Percentiles rank a stretch among this genome's conserved stretches.
These are phyloP conservation scores for Ochromonas danica DNA, from an alignment of 108 stramenopile genomes.

Conservation along the genomic window DNA sequence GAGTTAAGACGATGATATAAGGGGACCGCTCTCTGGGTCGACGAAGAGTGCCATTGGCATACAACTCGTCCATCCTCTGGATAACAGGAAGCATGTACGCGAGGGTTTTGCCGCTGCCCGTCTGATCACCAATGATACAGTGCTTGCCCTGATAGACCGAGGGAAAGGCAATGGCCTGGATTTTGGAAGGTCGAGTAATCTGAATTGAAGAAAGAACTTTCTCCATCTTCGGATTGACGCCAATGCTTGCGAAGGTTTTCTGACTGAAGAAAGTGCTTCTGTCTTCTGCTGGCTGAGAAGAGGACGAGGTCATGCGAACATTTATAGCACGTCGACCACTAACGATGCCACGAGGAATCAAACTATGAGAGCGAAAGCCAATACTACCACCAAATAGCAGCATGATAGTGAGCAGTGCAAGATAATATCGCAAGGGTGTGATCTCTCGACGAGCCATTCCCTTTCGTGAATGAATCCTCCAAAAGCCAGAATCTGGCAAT, in stretches of 20 bases:
- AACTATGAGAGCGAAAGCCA: too few species aligned
- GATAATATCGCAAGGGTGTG: too few species aligned
- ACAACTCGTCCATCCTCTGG: constrained; percentile 35
- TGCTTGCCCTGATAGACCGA: constrained; percentile 55
- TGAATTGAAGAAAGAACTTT: background rate
- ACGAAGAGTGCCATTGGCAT: background rate
- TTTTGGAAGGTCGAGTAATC: background rate
- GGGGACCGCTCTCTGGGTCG: background rate
- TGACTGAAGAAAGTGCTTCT: constrained; percentile 23
- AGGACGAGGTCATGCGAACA: too few species aligned
- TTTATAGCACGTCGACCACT: too few species aligned
- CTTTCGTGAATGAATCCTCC: too few species aligned
- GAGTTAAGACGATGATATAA: background rate
- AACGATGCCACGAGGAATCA: too few species aligned
- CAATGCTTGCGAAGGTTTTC: background rate
- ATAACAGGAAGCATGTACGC: constrained; percentile 81
- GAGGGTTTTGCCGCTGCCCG: constrained; percentile 85
- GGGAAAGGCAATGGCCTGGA: constrained; percentile 45
- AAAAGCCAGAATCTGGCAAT: too few species aligned
- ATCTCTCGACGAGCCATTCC: too few species aligned
- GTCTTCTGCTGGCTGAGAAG: too few species aligned
- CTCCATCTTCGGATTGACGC: background rate
- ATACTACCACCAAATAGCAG: too few species aligned
- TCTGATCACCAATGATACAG: constrained; percentile 86
- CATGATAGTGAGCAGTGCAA: too few species aligned